These are phyloP conservation scores for Petunia axillaris DNA, from an alignment of 257 asterid genomes.

Conservation along the genomic window DNA sequence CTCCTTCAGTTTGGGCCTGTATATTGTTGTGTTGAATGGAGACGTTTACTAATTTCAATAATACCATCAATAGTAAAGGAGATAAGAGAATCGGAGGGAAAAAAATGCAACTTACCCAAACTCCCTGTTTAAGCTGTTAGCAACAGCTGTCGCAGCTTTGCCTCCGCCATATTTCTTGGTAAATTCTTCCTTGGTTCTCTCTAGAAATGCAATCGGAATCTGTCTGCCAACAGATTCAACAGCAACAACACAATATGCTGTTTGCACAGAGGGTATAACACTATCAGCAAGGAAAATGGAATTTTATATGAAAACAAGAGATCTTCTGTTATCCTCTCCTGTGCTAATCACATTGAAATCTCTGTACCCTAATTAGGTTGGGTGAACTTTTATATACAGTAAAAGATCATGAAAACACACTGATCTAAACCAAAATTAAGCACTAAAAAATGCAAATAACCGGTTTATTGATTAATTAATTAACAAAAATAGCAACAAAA, in stretches of 20 bases:
- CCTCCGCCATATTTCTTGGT: slow-evolving; percentile 92
- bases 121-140: slow-evolving; percentile 77
- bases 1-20: slow-evolving; percentile 90
- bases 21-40: slow-evolving; percentile 20
- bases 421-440: background rate
- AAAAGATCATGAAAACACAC: background rate
- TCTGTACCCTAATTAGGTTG: background rate
- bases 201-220: slow-evolving; percentile 84
- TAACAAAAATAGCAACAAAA: too few relatives aligned
- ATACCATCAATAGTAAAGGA: background rate
- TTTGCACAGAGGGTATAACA: slow-evolving; percentile 21
- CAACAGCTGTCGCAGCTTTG: slow-evolving; percentile 93
- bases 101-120: slow-evolving; percentile 60
- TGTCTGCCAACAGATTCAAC: slow-evolving; percentile 92
- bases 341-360: background rate
- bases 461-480: too few relatives aligned
- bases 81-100: background rate
- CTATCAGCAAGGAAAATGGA: slow-evolving; percentile 17
- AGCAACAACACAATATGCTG: slow-evolving; percentile 95
- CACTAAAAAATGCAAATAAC: background rate
- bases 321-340: background rate
- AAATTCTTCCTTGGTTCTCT: slow-evolving; percentile 83
- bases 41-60: slow-evolving; percentile 9
- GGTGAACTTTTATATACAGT: background rate
- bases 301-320: background rate